Base-by-base conservation (phyloP, 2,329 filamentous ascomycete species). In the Peltaster fructicola region DNA sequence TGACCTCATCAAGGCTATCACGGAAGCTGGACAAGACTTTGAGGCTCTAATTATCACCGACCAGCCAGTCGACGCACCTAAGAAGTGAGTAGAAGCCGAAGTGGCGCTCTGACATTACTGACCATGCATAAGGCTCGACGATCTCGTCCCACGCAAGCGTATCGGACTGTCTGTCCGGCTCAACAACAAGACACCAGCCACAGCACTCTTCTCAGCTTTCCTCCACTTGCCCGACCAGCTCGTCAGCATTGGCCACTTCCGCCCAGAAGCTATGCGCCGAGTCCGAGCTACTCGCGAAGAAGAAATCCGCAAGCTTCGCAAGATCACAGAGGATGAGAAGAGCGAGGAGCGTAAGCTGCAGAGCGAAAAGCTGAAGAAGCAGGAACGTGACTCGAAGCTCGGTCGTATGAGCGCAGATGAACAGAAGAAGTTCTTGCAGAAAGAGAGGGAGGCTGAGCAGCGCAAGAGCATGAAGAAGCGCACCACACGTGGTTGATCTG, bases 31-130 rank as follows among this genome's bases (percentile, higher is more conserved):
- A 15, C 75, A 85, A 32, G 53, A 68, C 23, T 71, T 91, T 36
- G 81, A 95, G 51, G 85, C 84, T 41, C 54, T 98, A 32, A 76
- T 98, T 43, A 61, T 95, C 25, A 77, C 74, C 11, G 88, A 98
- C 50, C 82, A 93, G 55, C 82, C 85, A 17, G 57, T 72, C 26
- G 81, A 93, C 39, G 82, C 80, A 56, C 88, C 88, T 27, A 65
- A 61, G 45, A 90, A 73, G 79, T 85, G 61, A 56, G 70, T 58
- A n/a, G n/a, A n/a, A n/a, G n/a, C n/a, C n/a, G n/a, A n/a, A n/a
- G n/a, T n/a, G n/a, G n/a, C n/a, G n/a, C n/a, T n/a, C n/a, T n/a
- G n/a, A n/a, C n/a, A n/a, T n/a, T n/a, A n/a, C n/a, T n/a, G n/a
- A n/a, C n/a, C n/a, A n/a, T n/a, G n/a, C 15, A 20, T 5, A 41